Evolutionary conservation across 805 yeast genomes (phyloP).

Genomic region (Yarrowia osloensis): DNA sequence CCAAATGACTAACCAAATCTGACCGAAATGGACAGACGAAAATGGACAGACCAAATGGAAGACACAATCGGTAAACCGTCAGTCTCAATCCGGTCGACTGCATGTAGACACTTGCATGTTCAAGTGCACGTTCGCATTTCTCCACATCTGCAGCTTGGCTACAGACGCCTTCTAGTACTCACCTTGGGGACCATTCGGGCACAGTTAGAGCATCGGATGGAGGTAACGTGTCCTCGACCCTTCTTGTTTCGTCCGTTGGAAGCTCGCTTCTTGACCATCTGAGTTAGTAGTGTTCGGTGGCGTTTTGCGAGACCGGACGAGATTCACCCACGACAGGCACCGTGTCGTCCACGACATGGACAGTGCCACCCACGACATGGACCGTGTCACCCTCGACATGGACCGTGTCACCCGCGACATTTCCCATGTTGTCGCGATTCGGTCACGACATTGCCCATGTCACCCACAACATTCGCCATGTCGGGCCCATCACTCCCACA

Average conservation of each 20-base stretch:
- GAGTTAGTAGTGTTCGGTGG: constrained; percentile 38
- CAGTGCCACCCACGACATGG: background rate
- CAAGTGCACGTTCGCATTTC: too few relatives aligned
- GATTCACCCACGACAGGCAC: background rate
- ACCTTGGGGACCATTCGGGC: constrained; percentile 89
- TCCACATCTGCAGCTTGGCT: background rate
- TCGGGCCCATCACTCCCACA: background rate
- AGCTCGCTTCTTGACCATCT: constrained; percentile 99
- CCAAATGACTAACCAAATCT: too few relatives aligned
- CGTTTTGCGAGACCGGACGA: background rate
- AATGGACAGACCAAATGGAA: too few relatives aligned
- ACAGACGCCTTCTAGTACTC: background rate
- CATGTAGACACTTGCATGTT: too few relatives aligned
- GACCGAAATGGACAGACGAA: too few relatives aligned
- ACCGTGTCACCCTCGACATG: background rate
- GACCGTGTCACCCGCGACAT: background rate
- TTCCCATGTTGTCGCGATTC: background rate
- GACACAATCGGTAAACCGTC: too few relatives aligned
- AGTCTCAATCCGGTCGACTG: too few relatives aligned
- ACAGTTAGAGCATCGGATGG: constrained; percentile 99
- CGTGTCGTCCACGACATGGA: background rate
- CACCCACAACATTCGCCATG: background rate
- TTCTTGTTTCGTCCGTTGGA: constrained; percentile 99
- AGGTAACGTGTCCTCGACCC: constrained; percentile 99
- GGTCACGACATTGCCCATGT: background rate